Conservation (phyloP, 768 basidiomycete species). For the Leccinellum rugosiceps region DNA sequence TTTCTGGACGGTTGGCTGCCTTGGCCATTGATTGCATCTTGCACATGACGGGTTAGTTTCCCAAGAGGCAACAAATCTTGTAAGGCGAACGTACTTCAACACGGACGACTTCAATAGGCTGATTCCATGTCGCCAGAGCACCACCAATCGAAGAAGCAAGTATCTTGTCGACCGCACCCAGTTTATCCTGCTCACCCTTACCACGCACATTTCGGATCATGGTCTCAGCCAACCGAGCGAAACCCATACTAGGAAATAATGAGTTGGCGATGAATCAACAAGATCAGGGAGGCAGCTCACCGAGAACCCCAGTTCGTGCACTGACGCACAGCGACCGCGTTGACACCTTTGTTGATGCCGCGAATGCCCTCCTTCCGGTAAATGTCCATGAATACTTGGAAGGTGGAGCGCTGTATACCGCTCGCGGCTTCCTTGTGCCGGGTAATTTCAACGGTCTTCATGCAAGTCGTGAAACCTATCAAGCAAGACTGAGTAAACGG, state of each 20-base stretch:
- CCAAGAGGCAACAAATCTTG: neutral
- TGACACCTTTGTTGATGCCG: conserved; percentile 99
- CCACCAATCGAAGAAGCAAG: conserved; percentile 85
- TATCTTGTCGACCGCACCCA: conserved; percentile 83
- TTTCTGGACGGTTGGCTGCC: conserved; percentile 77
- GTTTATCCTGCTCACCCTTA: conserved; percentile 69
- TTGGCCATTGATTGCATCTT: conserved; percentile 99
- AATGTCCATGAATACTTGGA: conserved; percentile 93
- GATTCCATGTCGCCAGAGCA: conserved; percentile 98
- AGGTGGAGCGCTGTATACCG: conserved; percentile 88
- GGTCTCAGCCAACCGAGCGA: conserved; percentile 88
- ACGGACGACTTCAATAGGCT: conserved; percentile 96
- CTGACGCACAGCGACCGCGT: conserved; percentile 88
- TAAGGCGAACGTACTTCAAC: conserved; percentile 64
- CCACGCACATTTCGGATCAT: conserved; percentile 76
- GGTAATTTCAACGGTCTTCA: conserved; percentile 99
- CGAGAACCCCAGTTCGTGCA: conserved; percentile 94
- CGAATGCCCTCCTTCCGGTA: conserved; percentile 89
- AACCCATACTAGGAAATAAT: conserved; percentile 72
- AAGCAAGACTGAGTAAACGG: conserved; percentile 7
- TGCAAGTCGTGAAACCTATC: conserved; percentile 95
- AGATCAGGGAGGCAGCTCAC: conserved; percentile 38
- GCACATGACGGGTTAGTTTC: conserved; percentile 5
- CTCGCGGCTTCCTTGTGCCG: conserved; percentile 86
- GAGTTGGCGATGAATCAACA: neutral